Evolutionary conservation across 2,329 filamentous ascomycete genomes (phyloP).

Genomic region (Aspergillus sp.): DNA sequence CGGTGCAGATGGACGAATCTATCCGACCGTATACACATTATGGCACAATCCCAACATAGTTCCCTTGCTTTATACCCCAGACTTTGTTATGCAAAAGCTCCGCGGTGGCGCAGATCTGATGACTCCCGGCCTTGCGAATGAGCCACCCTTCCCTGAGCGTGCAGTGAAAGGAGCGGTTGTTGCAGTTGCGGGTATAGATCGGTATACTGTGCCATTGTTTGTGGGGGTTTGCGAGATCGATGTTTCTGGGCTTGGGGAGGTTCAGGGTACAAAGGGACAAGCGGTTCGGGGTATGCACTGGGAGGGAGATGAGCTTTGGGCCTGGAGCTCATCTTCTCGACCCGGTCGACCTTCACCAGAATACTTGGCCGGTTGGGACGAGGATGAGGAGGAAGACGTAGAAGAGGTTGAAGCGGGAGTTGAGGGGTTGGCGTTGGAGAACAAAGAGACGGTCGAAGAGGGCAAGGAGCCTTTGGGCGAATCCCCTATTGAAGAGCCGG

Average conservation of each 20-base stretch:
- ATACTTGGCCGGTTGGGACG: slow-evolving; percentile 49
- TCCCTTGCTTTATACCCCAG: slow-evolving; percentile 60
- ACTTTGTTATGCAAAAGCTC: slow-evolving; percentile 56
- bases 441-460: slow-evolving; percentile 4
- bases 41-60: slow-evolving; percentile 60
- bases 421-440: slow-evolving; percentile 34
- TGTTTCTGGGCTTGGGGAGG: slow-evolving; percentile 49
- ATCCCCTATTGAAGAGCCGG: slow-evolving; percentile 22
- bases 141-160: slow-evolving; percentile 57
- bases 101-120: slow-evolving; percentile 63
- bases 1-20: slow-evolving; percentile 35
- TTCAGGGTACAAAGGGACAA: slow-evolving; percentile 59
- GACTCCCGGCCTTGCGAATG: slow-evolving; percentile 62
- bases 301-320: slow-evolving; percentile 66
- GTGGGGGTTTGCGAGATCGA: slow-evolving; percentile 64
- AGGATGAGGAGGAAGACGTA: slow-evolving; percentile 27
- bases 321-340: slow-evolving; percentile 53
- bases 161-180: slow-evolving; percentile 59
- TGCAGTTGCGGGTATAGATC: slow-evolving; percentile 57
- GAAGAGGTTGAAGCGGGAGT: slow-evolving; percentile 41
- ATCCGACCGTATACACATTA: slow-evolving; percentile 58
- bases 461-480: slow-evolving; percentile 11
- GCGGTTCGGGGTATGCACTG: slow-evolving; percentile 64
- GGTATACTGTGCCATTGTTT: slow-evolving; percentile 57
- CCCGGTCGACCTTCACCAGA: slow-evolving; percentile 51